Percentiles rank a stretch among this genome's conserved stretches.
These are phyloP conservation scores for Tremella mesenterica DNA, from an alignment of 768 basidiomycete species.

Conservation along the genomic window DNA sequence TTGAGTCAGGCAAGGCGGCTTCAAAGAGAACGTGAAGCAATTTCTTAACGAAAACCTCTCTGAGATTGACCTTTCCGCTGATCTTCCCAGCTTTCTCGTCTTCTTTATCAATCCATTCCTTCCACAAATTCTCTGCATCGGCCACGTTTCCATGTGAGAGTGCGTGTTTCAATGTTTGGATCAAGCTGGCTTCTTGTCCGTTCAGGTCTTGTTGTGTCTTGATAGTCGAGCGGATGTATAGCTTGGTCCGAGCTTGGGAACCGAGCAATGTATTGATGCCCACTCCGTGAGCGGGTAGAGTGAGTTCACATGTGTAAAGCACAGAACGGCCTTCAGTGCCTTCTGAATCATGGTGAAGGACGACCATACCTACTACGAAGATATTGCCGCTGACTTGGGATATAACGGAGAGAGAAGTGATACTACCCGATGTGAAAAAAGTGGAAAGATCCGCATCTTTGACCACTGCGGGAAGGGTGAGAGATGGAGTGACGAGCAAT, in stretches of 20 bases:
- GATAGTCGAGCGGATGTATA: constrained; percentile 4
- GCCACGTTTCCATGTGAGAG: not conserved
- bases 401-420: constrained; percentile 17
- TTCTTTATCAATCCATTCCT: not conserved
- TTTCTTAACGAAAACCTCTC: constrained; percentile 11
- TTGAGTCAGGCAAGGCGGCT: constrained; percentile 2
- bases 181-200: too few species aligned
- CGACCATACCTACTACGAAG: constrained; percentile 14
- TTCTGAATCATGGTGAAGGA: constrained; percentile 15
- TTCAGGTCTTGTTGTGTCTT: not conserved
- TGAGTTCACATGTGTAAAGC: constrained; percentile 30
- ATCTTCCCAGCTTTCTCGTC: not conserved
- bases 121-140: not conserved
- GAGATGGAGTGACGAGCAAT: constrained; percentile 14
- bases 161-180: not conserved
- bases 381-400: constrained; percentile 1
- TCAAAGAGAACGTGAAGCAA: constrained; percentile 12
- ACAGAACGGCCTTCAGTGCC: constrained; percentile 24
- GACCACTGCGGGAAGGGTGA: constrained; percentile 18
- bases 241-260: constrained; percentile 12
- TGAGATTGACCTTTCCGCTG: not conserved
- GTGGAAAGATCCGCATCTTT: constrained; percentile 12
- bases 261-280: constrained; percentile 28
- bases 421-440: constrained; percentile 6
- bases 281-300: constrained; percentile 20